Evolutionary conservation across 345 rosid genomes (phyloP).

Genomic region (Bruguiera sexangula): DNA sequence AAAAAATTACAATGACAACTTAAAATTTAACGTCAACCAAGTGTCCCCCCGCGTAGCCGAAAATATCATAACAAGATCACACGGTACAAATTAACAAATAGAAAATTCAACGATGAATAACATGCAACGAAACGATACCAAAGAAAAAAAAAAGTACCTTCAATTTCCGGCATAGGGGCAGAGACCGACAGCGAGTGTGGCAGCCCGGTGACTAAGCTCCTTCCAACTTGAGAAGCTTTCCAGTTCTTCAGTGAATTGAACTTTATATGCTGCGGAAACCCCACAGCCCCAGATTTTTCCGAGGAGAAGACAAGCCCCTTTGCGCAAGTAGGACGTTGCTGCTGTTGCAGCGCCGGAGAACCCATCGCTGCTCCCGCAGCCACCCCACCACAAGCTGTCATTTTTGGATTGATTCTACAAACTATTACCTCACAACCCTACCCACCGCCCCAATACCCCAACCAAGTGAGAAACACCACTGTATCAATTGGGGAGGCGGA

Average conservation of each 20-base stretch:
- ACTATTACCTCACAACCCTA: too few relatives aligned
- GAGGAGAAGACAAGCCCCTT: constrained; percentile 37
- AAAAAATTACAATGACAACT: too few relatives aligned
- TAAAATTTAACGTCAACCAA: too few relatives aligned
- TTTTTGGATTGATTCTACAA: constrained; percentile 3
- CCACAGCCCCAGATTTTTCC: constrained; percentile 24
- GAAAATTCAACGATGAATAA: too few relatives aligned
- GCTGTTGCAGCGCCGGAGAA: constrained; percentile 27
- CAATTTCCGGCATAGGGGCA: constrained; percentile 43
- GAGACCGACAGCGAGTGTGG: constrained; percentile 51
- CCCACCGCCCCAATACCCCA: too few relatives aligned
- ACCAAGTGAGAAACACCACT: too few relatives aligned
- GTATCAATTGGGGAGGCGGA: too few relatives aligned
- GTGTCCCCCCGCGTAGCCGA: too few relatives aligned
- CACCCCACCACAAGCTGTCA: constrained; percentile 53
- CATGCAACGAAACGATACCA: not conserved
- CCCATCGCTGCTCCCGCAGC: constrained; percentile 36
- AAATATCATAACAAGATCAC: too few relatives aligned
- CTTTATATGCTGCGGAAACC: constrained; percentile 41
- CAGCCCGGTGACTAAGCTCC: constrained; percentile 47
- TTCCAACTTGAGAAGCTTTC: constrained; percentile 37
- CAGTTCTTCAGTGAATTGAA: constrained; percentile 38
- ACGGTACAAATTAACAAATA: too few relatives aligned
- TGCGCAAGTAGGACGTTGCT: constrained; percentile 46
- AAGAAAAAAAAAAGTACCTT: constrained; percentile 29